These are phyloP conservation scores for Suhomyces atakaporum DNA, from an alignment of 1,139 yeast species.

Conservation along the genomic window DNA sequence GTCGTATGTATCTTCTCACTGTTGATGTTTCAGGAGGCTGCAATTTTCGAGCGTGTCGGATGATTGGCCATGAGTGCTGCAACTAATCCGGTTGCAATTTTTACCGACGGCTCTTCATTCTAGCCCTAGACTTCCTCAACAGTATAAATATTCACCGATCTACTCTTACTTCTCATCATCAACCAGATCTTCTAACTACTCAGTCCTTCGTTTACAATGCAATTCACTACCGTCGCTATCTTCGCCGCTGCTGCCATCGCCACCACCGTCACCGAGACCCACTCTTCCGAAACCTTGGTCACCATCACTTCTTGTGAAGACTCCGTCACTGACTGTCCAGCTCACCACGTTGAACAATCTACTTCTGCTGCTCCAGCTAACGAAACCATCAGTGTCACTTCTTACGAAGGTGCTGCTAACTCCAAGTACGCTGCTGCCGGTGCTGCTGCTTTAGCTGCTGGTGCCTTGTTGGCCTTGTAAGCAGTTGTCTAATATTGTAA, in stretches of 20 bases:
- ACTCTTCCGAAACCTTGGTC: constrained; percentile 22
- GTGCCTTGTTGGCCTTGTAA: constrained; percentile 38
- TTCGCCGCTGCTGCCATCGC: constrained; percentile 27
- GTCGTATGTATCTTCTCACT: background rate
- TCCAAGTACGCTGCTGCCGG: constrained; percentile 28
- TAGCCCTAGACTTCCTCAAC: background rate
- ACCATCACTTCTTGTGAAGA: constrained; percentile 31
- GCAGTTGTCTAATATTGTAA: constrained; percentile 16
- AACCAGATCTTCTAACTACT: constrained; percentile 12
- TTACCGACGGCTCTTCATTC: no score
- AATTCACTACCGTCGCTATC: constrained; percentile 28
- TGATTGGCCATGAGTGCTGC: background rate
- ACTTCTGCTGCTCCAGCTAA: constrained; percentile 26
- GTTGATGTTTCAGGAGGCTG: background rate
- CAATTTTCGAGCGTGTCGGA: background rate
- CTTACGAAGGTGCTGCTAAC: constrained; percentile 27
- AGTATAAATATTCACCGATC: constrained; percentile 8
- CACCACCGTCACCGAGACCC: constrained; percentile 23
- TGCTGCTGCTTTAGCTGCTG: constrained; percentile 34
- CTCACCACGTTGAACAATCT: constrained; percentile 17
- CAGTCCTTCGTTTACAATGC: constrained; percentile 32
- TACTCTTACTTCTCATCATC: constrained; percentile 14
- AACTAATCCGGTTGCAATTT: no score
- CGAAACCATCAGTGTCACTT: constrained; percentile 23
- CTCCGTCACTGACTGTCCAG: constrained; percentile 30